Conservation (phyloP, 2,329 filamentous ascomycete species). For the Diaporthe longicolla region DNA sequence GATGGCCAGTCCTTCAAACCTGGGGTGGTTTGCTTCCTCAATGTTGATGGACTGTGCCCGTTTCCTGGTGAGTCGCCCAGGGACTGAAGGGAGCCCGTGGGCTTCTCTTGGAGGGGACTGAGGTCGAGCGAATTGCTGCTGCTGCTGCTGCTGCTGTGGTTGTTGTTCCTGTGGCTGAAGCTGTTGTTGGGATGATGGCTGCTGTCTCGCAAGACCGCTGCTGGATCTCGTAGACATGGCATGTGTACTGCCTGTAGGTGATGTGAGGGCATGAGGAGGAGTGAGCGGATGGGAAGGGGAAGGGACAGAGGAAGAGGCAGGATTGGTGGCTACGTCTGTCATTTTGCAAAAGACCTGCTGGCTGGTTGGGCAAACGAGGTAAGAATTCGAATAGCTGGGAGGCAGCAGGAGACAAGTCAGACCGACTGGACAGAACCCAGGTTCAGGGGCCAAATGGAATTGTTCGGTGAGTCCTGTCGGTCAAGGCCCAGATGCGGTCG, state of each 20-base stretch:
- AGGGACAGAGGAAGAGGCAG: constrained; percentile 41
- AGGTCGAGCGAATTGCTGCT: constrained; percentile 3
- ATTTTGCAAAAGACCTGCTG: constrained; percentile 40
- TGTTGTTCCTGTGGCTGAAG: constrained; percentile 20
- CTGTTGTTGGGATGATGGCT: constrained; percentile 32
- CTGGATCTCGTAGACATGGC: constrained; percentile 44
- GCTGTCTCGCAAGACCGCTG: constrained; percentile 41
- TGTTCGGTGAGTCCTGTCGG: constrained; percentile 35
- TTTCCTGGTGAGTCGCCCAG: constrained; percentile 53
- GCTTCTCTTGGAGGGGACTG: constrained; percentile 19
- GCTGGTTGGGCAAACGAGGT: constrained; percentile 39
- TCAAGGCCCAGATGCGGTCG: constrained; percentile 29
- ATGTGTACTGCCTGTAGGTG: constrained; percentile 40
- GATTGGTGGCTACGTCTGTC: constrained; percentile 43
- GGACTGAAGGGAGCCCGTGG: constrained; percentile 25
- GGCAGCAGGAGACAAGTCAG: constrained; percentile 38
- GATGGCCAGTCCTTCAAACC: constrained; percentile 53
- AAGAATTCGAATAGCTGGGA: constrained; percentile 16
- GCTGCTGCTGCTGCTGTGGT: not conserved
- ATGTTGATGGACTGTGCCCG: constrained; percentile 62
- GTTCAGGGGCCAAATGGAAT: constrained; percentile 31
- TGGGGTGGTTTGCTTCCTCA: constrained; percentile 58
- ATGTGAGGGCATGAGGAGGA: constrained; percentile 39
- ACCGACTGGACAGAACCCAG: constrained; percentile 31
- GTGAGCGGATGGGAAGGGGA: constrained; percentile 39